Conservation (phyloP, 2,329 filamentous ascomycete genomes). For the Tolypocladium pustulatum region DNA sequence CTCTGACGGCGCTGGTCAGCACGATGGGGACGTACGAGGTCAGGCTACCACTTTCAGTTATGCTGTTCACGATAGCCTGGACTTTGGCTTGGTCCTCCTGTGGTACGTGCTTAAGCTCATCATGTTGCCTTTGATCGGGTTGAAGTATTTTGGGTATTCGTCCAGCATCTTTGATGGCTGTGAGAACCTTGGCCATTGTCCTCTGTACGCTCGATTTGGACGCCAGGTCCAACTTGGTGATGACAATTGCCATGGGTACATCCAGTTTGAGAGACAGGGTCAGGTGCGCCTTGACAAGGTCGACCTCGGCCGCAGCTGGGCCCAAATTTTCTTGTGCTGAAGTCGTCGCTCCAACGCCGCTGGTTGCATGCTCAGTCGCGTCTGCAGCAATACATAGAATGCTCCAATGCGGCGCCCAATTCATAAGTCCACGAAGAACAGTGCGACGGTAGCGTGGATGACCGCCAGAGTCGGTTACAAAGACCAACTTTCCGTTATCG, state of each 20-base stretch:
- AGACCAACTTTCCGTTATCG: constrained; percentile 65
- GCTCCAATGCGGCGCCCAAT: constrained; percentile 93
- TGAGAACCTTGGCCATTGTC: constrained; percentile 63
- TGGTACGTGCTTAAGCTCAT: constrained; percentile 47
- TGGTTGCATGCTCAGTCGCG: constrained; percentile 39
- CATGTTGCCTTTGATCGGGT: constrained; percentile 34
- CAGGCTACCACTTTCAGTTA: constrained; percentile 31
- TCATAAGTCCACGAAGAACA: constrained; percentile 79
- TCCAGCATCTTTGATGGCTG: constrained; percentile 64
- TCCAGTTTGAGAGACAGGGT: constrained; percentile 74
- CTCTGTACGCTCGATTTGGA: constrained; percentile 60
- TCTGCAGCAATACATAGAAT: constrained; percentile 80
- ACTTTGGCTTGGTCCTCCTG: constrained; percentile 47
- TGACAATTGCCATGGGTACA: constrained; percentile 67
- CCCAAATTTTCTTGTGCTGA: constrained; percentile 41
- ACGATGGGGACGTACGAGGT: constrained; percentile 66
- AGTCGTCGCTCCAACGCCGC: constrained; percentile 28
- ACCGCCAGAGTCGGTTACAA: constrained; percentile 86
- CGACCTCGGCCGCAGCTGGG: constrained; percentile 45
- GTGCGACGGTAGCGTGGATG: constrained; percentile 84
- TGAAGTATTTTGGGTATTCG: constrained; percentile 66
- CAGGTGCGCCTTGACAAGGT: constrained; percentile 70
- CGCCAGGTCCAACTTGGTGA: constrained; percentile 86
- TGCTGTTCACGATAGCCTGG: constrained; percentile 39
- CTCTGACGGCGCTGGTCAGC: constrained; percentile 77